Evolutionary conservation across 1,284 basidiomycete genomes (phyloP).

Genomic region (Rhodotorula sp.): DNA sequence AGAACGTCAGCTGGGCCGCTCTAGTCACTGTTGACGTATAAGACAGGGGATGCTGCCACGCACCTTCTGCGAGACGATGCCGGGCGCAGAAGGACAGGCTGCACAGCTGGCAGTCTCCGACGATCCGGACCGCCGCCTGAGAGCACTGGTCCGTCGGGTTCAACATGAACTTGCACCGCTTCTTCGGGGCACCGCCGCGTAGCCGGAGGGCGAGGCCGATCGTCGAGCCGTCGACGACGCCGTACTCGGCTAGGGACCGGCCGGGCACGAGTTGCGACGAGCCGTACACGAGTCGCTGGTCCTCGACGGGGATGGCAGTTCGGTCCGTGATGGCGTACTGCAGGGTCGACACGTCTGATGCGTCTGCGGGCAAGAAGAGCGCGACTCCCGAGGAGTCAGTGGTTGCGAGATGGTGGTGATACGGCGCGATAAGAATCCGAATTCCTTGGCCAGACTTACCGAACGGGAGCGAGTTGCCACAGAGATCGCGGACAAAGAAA

Average conservation of each 20-base stretch:
- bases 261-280: constrained; percentile 18
- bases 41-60: not conserved
- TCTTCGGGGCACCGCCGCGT: constrained; percentile 37
- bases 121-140: constrained; percentile 71
- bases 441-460: not conserved
- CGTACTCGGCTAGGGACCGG: constrained; percentile 13
- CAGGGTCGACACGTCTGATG: constrained; percentile 25
- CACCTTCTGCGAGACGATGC: constrained; percentile 57
- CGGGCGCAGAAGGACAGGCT: constrained; percentile 67
- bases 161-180: constrained; percentile 34
- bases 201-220: constrained; percentile 10
- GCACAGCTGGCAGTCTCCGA: constrained; percentile 77
- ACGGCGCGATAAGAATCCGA: not conserved
- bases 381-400: not conserved
- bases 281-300: constrained; percentile 38
- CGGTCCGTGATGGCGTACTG: constrained; percentile 28
- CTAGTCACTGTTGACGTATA: constrained; percentile 9
- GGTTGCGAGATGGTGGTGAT: not conserved
- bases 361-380: constrained; percentile 11
- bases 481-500: constrained; percentile 12
- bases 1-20: constrained; percentile 14
- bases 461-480: constrained; percentile 1
- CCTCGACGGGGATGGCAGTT: constrained; percentile 28
- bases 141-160: constrained; percentile 58
- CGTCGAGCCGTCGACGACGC: constrained; percentile 11